Evolutionary conservation across 352 stramenopile genomes (phyloP).

Genomic region (Pythium periplocum): DNA sequence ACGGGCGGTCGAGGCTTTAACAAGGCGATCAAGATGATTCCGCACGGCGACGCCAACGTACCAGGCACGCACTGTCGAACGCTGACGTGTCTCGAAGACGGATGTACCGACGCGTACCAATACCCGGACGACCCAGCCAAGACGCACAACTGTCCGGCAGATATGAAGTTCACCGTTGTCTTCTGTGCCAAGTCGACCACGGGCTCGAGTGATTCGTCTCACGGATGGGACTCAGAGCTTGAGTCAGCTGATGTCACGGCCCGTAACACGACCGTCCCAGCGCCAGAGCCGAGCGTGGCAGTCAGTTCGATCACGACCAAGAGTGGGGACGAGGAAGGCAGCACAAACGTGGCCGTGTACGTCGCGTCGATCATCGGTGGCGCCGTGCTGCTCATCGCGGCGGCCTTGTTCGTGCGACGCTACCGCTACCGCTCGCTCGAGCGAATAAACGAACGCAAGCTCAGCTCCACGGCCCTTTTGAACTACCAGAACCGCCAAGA

Average conservation of each 20-base stretch:
- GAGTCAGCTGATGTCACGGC: conserved; percentile 6
- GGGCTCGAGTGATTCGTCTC: conserved; percentile 6
- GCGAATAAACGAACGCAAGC: conserved; percentile 7
- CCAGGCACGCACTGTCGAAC: conserved; percentile 24
- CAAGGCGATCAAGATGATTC: conserved; percentile 50
- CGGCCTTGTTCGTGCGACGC: conserved; percentile 11
- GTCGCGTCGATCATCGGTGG: conserved; percentile 14
- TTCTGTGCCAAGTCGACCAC: conserved; percentile 29
- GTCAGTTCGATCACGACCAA: neutral
- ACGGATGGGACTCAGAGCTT: conserved; percentile 3
- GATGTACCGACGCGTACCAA: conserved; percentile 56
- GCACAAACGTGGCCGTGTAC: conserved; percentile 10
- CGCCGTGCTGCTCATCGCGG: conserved; percentile 19
- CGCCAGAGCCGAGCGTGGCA: neutral
- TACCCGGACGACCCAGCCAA: conserved; percentile 49
- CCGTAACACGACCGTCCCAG: neutral
- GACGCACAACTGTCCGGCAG: conserved; percentile 44
- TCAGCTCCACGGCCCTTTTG: conserved; percentile 15
- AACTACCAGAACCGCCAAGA: conserved; percentile 23
- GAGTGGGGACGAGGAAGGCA: neutral
- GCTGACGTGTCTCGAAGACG: conserved; percentile 41
- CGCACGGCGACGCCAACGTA: conserved; percentile 4
- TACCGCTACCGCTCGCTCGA: conserved; percentile 7
- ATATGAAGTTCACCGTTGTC: conserved; percentile 29
- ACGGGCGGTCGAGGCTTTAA: conserved; percentile 61